Base-by-base conservation (phyloP, 1,139 yeast species). In the Hansenula sp. region DNA sequence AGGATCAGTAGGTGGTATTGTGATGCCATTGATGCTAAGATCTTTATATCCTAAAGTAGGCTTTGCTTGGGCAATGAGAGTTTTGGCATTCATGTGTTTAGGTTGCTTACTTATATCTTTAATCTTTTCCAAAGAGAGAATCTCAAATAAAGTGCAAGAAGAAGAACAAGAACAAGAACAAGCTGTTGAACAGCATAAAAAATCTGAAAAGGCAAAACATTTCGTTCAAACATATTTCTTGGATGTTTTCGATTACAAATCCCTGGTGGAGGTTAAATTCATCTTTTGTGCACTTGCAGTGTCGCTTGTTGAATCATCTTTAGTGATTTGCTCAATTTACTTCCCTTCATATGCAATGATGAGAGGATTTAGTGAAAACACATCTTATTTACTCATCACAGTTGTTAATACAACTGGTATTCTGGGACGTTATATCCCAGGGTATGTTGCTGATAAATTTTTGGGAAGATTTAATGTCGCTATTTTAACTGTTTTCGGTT, bases 1-100 rank as follows among this genome's bases (percentile, higher is more conserved):
- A n/a, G 88, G 89, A 0, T 70, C 80, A 24, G 55, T 80, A 6
- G 90, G 90, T 19, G 86, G 87, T 36, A 72, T 80, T 25, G 61
- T 78, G 1, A 77, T 79, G 55, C 82, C 89, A 2, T 60, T 82
- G 17, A 68, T 79, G 72, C 65, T 81, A 44, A 70, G 82, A 50
- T 61, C 65, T 32, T 61, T 81, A 27, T 79, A 71, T 52, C 65
- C 57, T 1, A 47, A 56, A 27, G 66, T 76, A 20, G 87, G 87
- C 0, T 82, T 67, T 52, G 63, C 63, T 21, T 79, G 84, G 79
- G 77, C 84, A 1, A 67, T 80, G 43, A 66, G 86, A 43, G 64
- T 74, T 9, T 57, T 79, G 47, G 81, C 77, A 0, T 72, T 79
- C 41, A 58, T 79, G 12, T 20, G 41, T 6, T 29, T 46, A 13